These are phyloP conservation scores for Allium fistulosum DNA, from an alignment of 106 monocot species.

Conservation along the genomic window DNA sequence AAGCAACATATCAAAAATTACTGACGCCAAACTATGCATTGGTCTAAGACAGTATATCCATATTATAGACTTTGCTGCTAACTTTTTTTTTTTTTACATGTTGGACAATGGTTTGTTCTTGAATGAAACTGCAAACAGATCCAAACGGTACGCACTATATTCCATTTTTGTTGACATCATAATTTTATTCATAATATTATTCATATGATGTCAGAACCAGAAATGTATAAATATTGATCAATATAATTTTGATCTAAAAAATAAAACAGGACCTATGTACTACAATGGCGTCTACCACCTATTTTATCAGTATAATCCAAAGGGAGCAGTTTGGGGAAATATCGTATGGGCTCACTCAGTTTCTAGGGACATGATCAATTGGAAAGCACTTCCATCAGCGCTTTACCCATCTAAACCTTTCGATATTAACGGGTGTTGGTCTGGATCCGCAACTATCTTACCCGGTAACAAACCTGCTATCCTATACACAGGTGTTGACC, in stretches of 20 bases:
- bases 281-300: conserved; percentile 7
- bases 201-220: not conserved
- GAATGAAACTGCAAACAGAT: conserved; percentile 4
- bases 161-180: not conserved
- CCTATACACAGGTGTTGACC: not conserved
- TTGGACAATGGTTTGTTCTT: no score
- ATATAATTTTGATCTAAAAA: not conserved
- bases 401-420: not conserved
- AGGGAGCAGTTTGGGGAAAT: conserved; percentile 1
- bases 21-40: not conserved
- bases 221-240: not conserved
- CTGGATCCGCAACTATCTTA: conserved; percentile 1
- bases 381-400: not conserved
- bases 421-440: conserved; percentile 5
- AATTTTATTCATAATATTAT: not conserved
- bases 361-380: conserved; percentile 4
- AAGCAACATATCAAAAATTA: no score
- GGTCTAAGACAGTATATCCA: not conserved
- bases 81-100: not conserved
- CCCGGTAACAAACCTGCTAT: not conserved
- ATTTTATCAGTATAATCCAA: conserved; percentile 4
- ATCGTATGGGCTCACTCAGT: conserved; percentile 6
- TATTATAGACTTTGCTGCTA: not conserved
- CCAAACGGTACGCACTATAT: conserved; percentile 17
- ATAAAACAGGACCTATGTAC: conserved; percentile 1